These are phyloP conservation scores for Monosporascus sp. DNA, from an alignment of 2,329 filamentous ascomycete species.

Conservation along the genomic window DNA sequence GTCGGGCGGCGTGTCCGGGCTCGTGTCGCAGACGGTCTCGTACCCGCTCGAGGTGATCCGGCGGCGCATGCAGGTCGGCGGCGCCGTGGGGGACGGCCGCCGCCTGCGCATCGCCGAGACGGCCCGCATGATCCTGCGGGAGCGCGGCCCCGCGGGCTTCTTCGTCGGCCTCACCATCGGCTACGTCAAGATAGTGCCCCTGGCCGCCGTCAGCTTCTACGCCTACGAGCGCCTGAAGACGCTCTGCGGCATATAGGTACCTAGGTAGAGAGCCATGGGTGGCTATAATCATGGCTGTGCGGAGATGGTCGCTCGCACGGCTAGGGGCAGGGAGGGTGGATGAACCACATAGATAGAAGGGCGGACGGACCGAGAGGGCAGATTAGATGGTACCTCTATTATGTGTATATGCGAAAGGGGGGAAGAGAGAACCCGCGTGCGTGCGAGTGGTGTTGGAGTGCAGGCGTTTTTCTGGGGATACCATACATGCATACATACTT, in stretches of 20 bases:
- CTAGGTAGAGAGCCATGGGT: too few relatives aligned
- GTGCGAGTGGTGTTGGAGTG: slow-evolving; percentile 9
- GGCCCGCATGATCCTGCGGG: slow-evolving; percentile 64
- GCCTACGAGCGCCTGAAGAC: slow-evolving; percentile 61
- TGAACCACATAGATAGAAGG: neutral
- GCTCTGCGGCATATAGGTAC: slow-evolving; percentile 57
- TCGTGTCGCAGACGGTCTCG: slow-evolving; percentile 85
- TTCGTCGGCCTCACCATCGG: slow-evolving; percentile 92
- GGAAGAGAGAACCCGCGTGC: neutral
- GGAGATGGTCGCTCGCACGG: too few relatives aligned
- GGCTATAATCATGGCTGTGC: too few relatives aligned
- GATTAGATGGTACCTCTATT: neutral
- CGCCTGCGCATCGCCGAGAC: slow-evolving; percentile 76
- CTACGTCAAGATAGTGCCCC: slow-evolving; percentile 88
- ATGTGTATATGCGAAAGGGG: too few relatives aligned
- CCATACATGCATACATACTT: slow-evolving; percentile 1
- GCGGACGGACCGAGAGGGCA: slow-evolving; percentile 1
- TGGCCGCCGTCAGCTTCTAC: slow-evolving; percentile 69
- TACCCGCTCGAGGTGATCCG: slow-evolving; percentile 93
- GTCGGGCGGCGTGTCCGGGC: slow-evolving; percentile 78
- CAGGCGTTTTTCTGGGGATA: slow-evolving; percentile 17
- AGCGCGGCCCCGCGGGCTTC: slow-evolving; percentile 76
- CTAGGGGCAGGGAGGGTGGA: neutral
- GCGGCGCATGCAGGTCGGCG: slow-evolving; percentile 91
- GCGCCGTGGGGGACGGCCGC: slow-evolving; percentile 86